Evolutionary conservation across 2,329 filamentous ascomycete genomes (phyloP).

Genomic region (Colletotrichum tropicale): DNA sequence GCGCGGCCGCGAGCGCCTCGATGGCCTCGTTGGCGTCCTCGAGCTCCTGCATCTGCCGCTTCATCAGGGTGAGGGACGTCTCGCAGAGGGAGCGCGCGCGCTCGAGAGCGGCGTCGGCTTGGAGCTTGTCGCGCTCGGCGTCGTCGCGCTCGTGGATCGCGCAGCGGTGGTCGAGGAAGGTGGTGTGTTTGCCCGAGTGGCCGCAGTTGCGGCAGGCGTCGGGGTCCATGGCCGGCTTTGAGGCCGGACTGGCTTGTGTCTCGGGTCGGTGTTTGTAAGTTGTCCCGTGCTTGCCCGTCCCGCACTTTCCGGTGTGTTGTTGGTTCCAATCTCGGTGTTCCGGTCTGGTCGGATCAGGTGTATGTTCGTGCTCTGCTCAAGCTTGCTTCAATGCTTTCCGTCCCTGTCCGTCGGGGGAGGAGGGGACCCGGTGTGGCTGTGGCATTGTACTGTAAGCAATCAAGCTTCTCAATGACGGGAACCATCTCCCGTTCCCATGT

Average conservation of each 20-base stretch:
- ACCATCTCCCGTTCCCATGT: not conserved
- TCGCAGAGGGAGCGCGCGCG: conserved; percentile 14
- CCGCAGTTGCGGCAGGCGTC: conserved; percentile 17
- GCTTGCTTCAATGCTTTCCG: not conserved
- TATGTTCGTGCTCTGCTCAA: not conserved
- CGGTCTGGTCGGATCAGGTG: not conserved
- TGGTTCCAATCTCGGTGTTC: not conserved
- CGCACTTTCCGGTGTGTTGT: not conserved
- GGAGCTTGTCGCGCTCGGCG: conserved; percentile 17
- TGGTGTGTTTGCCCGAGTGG: conserved; percentile 13
- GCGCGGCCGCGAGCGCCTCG: not conserved
- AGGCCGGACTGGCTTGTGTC: too few relatives aligned
- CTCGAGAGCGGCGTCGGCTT: conserved; percentile 13
- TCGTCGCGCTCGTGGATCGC: conserved; percentile 18
- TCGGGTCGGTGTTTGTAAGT: not conserved
- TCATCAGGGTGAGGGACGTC: conserved; percentile 8
- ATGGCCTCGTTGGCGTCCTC: conserved; percentile 16
- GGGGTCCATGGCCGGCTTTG: conserved; percentile 2
- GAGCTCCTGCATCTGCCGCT: conserved; percentile 19
- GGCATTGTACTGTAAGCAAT: not conserved
- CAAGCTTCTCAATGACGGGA: not conserved
- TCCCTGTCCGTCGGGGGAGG: not conserved
- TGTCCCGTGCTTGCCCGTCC: not conserved
- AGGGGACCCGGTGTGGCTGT: not conserved
- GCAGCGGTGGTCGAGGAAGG: conserved; percentile 13